These are phyloP conservation scores for Corynespora cassiicola DNA, from an alignment of 2,329 filamentous ascomycete species.

Conservation along the genomic window DNA sequence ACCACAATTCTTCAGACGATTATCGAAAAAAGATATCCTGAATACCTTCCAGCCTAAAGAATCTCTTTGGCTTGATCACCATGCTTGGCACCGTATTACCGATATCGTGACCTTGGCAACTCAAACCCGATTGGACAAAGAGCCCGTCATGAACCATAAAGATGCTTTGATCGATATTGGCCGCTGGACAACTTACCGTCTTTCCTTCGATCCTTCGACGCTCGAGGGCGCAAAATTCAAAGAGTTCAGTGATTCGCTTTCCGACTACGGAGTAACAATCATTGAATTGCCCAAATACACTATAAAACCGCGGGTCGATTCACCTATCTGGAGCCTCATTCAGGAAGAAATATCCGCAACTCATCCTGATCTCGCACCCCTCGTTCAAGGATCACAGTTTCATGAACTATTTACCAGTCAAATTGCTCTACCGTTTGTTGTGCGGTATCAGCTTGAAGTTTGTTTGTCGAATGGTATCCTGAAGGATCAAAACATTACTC, in stretches of 20 bases:
- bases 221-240: slow-evolving; percentile 44
- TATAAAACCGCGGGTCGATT: slow-evolving; percentile 26
- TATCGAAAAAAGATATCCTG: slow-evolving; percentile 40
- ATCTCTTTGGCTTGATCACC: slow-evolving; percentile 61
- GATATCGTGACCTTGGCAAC: slow-evolving; percentile 59
- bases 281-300: slow-evolving; percentile 52
- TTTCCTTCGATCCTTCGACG: slow-evolving; percentile 53
- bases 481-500: slow-evolving; percentile 75
- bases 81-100: slow-evolving; percentile 70
- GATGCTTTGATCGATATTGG: slow-evolving; percentile 47
- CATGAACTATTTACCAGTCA: slow-evolving; percentile 39
- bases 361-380: slow-evolving; percentile 24
- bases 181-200: slow-evolving; percentile 67
- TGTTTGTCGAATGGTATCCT: slow-evolving; percentile 83
- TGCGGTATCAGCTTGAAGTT: slow-evolving; percentile 90
- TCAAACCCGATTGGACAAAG: slow-evolving; percentile 18
- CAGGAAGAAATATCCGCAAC: slow-evolving; percentile 36
- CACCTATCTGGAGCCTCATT: slow-evolving; percentile 32
- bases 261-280: slow-evolving; percentile 75
- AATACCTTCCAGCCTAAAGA: slow-evolving; percentile 43
- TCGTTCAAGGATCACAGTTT: slow-evolving; percentile 17
- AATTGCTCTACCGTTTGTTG: slow-evolving; percentile 60
- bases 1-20: slow-evolving; percentile 52
- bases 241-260: slow-evolving; percentile 61
- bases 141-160: slow-evolving; percentile 48